These are phyloP conservation scores for Ophiosphaerella korrae DNA, from an alignment of 2,329 filamentous ascomycete species.

Conservation along the genomic window DNA sequence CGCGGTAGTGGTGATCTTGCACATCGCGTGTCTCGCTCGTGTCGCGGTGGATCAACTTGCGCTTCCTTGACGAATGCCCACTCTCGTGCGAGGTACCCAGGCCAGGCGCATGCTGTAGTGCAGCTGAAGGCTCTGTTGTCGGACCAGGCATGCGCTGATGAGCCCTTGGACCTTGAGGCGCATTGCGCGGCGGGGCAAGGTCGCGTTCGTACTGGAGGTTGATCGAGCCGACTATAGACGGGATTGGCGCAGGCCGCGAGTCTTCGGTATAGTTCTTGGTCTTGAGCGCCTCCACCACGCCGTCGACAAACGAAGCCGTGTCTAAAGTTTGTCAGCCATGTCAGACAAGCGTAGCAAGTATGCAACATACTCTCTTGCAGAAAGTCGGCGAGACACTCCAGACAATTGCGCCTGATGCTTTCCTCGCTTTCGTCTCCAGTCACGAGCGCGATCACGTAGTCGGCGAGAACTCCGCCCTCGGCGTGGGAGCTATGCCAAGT, in stretches of 20 bases:
- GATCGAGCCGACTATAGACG: slow-evolving; percentile 28
- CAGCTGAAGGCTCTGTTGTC: slow-evolving; percentile 11
- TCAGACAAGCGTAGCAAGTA: not conserved
- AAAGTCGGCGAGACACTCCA: slow-evolving; percentile 76
- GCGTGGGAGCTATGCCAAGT: slow-evolving; percentile 67
- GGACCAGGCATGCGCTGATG: slow-evolving; percentile 20
- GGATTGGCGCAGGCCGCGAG: slow-evolving; percentile 27
- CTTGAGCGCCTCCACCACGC: slow-evolving; percentile 70
- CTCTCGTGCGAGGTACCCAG: slow-evolving; percentile 11
- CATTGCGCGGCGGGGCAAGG: slow-evolving; percentile 23
- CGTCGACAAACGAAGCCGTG: slow-evolving; percentile 67
- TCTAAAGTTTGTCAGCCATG: slow-evolving; percentile 49
- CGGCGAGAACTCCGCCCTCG: slow-evolving; percentile 79
- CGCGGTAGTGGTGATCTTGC: slow-evolving; percentile 47
- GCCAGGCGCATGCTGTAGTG: not conserved
- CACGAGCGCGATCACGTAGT: slow-evolving; percentile 81
- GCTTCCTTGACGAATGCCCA: slow-evolving; percentile 56
- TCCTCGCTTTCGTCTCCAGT: slow-evolving; percentile 65
- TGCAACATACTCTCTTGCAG: slow-evolving; percentile 64
- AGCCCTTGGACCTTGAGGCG: slow-evolving; percentile 30
- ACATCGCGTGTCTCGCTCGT: slow-evolving; percentile 50
- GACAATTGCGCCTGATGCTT: slow-evolving; percentile 70
- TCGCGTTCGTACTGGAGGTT: slow-evolving; percentile 25
- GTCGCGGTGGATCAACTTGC: slow-evolving; percentile 61
- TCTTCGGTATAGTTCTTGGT: slow-evolving; percentile 53